Evolutionary conservation across 495 filamentous ascomycete species (phyloP).

Genomic region (Aspergillus asperescens): DNA sequence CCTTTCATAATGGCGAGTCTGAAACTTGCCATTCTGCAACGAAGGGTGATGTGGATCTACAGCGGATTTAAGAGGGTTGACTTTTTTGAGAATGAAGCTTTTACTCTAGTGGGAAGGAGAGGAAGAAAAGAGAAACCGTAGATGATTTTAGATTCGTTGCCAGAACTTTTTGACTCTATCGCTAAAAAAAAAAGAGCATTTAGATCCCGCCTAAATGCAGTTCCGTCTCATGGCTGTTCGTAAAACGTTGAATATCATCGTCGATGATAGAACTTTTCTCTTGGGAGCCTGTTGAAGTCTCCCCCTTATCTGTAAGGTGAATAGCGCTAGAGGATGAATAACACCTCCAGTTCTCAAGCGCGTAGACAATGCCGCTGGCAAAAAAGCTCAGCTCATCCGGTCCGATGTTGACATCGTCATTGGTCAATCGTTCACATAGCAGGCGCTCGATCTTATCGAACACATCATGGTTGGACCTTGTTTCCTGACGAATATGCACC

Average conservation of each 20-base stretch:
- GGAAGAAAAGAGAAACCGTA: not conserved
- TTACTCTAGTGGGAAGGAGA: not conserved
- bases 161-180: slow-evolving; percentile 4
- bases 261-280: not conserved
- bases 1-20: too few species aligned
- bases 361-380: slow-evolving; percentile 37
- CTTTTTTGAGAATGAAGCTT: too few species aligned
- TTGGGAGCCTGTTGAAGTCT: not conserved
- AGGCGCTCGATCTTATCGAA: slow-evolving; percentile 35
- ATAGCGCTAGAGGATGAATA: not conserved
- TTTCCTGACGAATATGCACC: not conserved
- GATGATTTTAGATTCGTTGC: not conserved
- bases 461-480: slow-evolving; percentile 16
- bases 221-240: slow-evolving; percentile 6
- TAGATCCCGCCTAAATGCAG: not conserved
- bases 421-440: slow-evolving; percentile 32
- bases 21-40: too few species aligned
- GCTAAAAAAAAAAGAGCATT: not conserved
- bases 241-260: not conserved
- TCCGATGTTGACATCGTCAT: slow-evolving; percentile 28
- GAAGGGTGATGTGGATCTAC: too few species aligned
- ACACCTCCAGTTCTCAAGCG: slow-evolving; percentile 29
- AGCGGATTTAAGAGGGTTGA: too few species aligned
- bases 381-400: slow-evolving; percentile 43
- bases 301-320: not conserved